Evolutionary conservation across 2,329 filamentous ascomycete genomes (phyloP).

Genomic region (Fusarium stilboides): DNA sequence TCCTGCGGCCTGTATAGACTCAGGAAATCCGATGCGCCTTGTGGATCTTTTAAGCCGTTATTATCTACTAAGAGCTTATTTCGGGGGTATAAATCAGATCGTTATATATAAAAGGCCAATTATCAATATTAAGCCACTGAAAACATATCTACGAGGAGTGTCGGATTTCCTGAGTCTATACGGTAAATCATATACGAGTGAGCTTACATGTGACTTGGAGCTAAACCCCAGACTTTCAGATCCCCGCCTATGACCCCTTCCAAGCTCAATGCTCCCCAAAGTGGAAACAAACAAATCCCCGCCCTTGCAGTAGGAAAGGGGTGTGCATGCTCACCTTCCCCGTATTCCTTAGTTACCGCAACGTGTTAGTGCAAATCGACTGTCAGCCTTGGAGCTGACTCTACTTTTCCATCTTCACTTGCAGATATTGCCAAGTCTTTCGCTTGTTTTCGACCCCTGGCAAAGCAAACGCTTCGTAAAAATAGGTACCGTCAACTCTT

Average conservation of each 20-base stretch:
- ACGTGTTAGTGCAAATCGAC: constrained; percentile 2
- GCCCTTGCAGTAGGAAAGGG: constrained; percentile 24
- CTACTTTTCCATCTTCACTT: background rate
- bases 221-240: constrained; percentile 38
- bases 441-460: constrained; percentile 31
- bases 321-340: constrained; percentile 13
- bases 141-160: too few relatives aligned
- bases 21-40: too few relatives aligned
- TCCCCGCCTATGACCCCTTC: background rate
- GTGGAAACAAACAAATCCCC: constrained; percentile 15
- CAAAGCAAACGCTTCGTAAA: constrained; percentile 24
- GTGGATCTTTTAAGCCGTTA: too few relatives aligned
- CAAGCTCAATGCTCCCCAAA: constrained; percentile 15
- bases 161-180: too few relatives aligned
- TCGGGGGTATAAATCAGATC: too few relatives aligned
- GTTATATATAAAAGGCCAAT: too few relatives aligned
- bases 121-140: too few relatives aligned
- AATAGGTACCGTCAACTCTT: constrained; percentile 34
- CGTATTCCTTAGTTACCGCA: constrained; percentile 1
- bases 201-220: constrained; percentile 34
- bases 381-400: constrained; percentile 5
- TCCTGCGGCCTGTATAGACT: too few relatives aligned
- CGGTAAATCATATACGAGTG: too few relatives aligned
- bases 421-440: constrained; percentile 37
- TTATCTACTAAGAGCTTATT: too few relatives aligned